Evolutionary conservation across 2,329 filamentous ascomycete genomes (phyloP), one percentile per base, ranked within the genome.

Genomic region (Xylariaceae sp.): DNA sequence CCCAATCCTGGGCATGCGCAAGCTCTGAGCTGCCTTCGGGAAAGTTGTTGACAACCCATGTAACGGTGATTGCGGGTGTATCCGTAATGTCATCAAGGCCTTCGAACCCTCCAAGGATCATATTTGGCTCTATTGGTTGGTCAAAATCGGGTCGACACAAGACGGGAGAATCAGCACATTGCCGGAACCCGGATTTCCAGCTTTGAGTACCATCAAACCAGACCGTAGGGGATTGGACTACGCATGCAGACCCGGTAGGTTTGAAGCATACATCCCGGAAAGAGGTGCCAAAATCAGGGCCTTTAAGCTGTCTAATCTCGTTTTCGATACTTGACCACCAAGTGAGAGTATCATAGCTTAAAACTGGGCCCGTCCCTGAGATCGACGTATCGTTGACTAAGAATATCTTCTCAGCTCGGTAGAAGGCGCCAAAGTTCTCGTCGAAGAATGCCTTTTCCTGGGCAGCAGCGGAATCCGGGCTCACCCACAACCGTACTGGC

Each of bases 311-410:
- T 53, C 80, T 79, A 34, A 97, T 83, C 46, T 86, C 85, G 61
- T 84, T 82, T 69, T 99, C 94, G 1, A 97, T 85, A 57, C 85
- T 88, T 67, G 94, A 89, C 94, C 92, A 97, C 94, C 94, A 99
- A 22, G 80, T 76, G 9, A 99, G 76, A 0, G 88, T 96, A 8
- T 96, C 89, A 61, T 95, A 94, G 69, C 83, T 91, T 53, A 99
- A 74, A 1, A 97, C 90, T 0, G 90, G 88, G 0, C 87, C 85
- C 2, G 84, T 79, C 0, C 81, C 82, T 2, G 77, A 76, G 2
- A 78, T 64, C 0, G 79, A 69, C 0, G 85, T 91, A 62, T 96
- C 92, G 59, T 97, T 99, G 57, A 97, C 90, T 13, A 99, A 71
- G 70, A 99, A 99, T 0, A 86, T 83, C 72, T 99, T 94, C 70